Conservation (phyloP, 2,329 filamentous ascomycete species). For the Ophiocordyceps camponoti-rufipedis region DNA sequence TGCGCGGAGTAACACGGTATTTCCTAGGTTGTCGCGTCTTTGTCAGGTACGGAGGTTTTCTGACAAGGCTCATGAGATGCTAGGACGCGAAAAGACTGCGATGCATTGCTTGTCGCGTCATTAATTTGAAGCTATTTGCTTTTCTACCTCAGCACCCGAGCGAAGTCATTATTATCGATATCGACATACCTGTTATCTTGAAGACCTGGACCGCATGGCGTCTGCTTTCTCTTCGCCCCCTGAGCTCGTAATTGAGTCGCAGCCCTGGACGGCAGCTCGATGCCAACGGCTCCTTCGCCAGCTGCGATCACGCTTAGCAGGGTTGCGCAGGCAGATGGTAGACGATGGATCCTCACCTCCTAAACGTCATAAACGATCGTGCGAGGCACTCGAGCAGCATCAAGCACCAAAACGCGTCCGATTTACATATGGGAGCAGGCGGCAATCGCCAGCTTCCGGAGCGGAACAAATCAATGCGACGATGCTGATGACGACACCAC, state of each 20-base stretch:
- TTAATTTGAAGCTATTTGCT: neutral
- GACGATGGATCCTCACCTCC: constrained; percentile 5
- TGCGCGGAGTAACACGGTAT: no score
- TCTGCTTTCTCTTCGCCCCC: neutral
- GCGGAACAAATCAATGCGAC: neutral
- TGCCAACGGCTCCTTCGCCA: constrained; percentile 29
- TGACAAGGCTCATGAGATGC: no score
- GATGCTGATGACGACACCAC: constrained; percentile 9
- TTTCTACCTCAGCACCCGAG: neutral
- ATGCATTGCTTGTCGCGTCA: neutral
- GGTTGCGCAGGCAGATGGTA: constrained; percentile 17
- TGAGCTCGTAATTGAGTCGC: constrained; percentile 4
- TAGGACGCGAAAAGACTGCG: no score
- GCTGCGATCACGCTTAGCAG: constrained; percentile 22
- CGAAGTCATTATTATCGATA: neutral
- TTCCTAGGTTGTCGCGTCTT: no score
- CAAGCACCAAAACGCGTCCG: constrained; percentile 10
- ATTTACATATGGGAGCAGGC: constrained; percentile 12
- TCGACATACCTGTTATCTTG: neutral
- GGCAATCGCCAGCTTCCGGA: constrained; percentile 1
- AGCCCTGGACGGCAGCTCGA: constrained; percentile 27
- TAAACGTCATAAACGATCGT: constrained; percentile 7
- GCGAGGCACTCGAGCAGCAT: constrained; percentile 1
- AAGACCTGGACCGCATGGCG: neutral
- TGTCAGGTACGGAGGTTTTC: no score